Conservation (phyloP, 139 green algal genomes). For the Coelastrella sp. region DNA sequence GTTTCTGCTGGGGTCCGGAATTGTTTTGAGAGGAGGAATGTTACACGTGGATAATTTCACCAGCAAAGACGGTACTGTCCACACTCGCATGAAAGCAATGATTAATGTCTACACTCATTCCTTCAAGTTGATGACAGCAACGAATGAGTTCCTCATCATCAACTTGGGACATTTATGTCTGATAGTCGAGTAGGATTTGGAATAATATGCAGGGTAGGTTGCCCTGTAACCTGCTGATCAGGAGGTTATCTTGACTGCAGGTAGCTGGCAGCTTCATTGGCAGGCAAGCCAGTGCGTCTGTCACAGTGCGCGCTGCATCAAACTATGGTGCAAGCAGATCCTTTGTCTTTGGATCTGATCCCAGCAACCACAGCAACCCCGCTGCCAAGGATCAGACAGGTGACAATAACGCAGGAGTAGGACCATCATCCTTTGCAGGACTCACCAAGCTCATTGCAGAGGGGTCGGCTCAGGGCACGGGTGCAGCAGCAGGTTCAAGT, state of each 20-base stretch:
- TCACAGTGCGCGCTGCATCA: constrained; percentile 26
- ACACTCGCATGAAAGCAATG: no score
- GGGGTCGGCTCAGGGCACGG: not conserved
- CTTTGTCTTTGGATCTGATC: constrained; percentile 43
- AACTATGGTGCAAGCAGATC: constrained; percentile 44
- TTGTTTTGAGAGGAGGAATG: no score
- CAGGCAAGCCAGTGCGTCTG: constrained; percentile 14
- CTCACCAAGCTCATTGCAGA: constrained; percentile 40
- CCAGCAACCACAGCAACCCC: constrained; percentile 38
- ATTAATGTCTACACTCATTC: no score
- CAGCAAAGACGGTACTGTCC: no score
- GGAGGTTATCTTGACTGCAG: not conserved
- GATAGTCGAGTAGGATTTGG: not conserved
- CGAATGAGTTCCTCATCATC: not conserved
- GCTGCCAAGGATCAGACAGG: not conserved
- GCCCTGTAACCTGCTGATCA: not conserved
- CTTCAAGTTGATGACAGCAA: not conserved
- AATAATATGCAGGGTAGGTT: not conserved
- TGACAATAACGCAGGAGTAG: not conserved
- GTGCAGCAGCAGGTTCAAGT: not conserved
- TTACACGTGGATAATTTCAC: no score
- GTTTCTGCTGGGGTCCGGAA: no score
- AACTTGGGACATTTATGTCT: not conserved
- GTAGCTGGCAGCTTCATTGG: constrained; percentile 37
- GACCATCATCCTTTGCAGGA: constrained; percentile 39